Conservation (phyloP, 306 rosid species). For the Inga leiocalycina region DNA sequence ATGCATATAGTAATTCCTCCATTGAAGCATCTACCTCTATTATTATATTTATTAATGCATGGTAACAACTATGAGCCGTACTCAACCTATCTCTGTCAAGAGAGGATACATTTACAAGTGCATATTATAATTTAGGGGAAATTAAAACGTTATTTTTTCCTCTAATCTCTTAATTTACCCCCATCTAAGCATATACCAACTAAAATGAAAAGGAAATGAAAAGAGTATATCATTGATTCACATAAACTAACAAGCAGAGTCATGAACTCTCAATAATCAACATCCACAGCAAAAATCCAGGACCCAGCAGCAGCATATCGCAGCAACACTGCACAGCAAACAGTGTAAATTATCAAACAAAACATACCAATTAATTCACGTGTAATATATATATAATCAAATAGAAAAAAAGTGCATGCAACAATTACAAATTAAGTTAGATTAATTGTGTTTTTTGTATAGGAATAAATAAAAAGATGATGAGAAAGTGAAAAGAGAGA, state of each 20-base stretch:
- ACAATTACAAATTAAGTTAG: no score
- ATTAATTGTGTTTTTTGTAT: background rate
- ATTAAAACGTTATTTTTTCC: background rate
- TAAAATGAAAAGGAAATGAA: background rate
- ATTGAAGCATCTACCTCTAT: no score
- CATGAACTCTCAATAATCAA: background rate
- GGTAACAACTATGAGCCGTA: background rate
- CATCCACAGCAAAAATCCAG: constrained; percentile 12
- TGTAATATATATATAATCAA: background rate
- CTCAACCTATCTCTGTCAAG: background rate
- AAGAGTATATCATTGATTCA: background rate
- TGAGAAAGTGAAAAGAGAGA: background rate
- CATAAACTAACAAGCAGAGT: background rate
- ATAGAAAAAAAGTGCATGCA: no score
- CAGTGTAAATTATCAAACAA: background rate
- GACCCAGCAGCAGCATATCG: constrained; percentile 27
- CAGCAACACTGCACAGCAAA: constrained; percentile 24
- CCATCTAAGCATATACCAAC: background rate
- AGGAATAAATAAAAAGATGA: background rate
- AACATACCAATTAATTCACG: background rate
- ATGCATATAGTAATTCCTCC: no score
- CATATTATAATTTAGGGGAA: background rate
- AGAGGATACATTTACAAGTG: background rate
- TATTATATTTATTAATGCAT: background rate
- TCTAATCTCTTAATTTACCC: background rate